A percentile compares a stretch with the other conserved stretches of the same genome.
Evolutionary conservation across 176 grass and related monocot genomes (phyloP).

Genomic region (Triticum turgidum): DNA sequence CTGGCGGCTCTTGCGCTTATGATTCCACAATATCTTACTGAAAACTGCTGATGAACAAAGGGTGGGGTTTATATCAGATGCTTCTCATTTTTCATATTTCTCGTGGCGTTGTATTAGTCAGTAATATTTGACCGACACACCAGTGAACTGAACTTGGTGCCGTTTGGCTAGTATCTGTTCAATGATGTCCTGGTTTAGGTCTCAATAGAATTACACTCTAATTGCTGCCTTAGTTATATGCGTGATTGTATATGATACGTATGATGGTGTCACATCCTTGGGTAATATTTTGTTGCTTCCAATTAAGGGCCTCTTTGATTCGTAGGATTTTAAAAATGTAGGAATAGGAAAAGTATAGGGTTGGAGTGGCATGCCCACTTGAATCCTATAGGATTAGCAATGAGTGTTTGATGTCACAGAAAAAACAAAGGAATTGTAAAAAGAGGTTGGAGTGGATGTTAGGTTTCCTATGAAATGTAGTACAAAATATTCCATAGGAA

Average conservation of each 20-base stretch:
- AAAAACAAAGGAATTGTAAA: no score
- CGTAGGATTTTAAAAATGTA: no score
- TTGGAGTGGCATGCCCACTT: no score
- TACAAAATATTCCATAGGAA: no score
- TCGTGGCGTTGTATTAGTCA: background rate
- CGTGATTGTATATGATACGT: background rate
- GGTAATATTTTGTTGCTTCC: background rate
- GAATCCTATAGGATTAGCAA: no score
- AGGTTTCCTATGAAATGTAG: no score
- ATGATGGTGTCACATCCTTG: background rate
- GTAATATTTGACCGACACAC: background rate
- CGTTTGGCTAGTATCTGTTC: background rate
- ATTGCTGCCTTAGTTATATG: background rate
- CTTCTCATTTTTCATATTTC: background rate
- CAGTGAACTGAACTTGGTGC: background rate
- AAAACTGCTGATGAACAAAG: background rate
- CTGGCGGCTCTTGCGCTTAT: background rate
- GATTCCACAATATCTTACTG: background rate
- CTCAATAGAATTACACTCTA: background rate
- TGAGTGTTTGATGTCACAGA: no score
- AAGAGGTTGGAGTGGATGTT: no score
- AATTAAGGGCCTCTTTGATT: background rate
- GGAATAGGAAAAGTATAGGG: no score
- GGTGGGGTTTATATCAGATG: background rate
- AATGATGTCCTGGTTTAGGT: background rate